Base-by-base conservation (phyloP, 2,329 filamentous ascomycete species). In the Aspergillus spinulosporus region DNA sequence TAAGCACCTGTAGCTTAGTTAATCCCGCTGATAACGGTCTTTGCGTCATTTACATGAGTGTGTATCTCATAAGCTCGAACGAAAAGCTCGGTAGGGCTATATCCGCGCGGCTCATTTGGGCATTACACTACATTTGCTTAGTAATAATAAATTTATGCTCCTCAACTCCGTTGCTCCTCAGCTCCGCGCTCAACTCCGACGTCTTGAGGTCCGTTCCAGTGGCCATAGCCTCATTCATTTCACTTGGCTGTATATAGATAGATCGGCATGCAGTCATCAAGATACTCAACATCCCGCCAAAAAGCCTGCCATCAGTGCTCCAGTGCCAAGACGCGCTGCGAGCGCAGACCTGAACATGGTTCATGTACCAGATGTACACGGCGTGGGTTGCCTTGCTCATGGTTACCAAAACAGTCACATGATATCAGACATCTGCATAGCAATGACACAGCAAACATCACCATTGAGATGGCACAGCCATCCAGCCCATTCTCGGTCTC, bases 221-320 rank as follows among this genome's bases (percentile, higher is more conserved):
- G 36, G n/a, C 36, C 36, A 39, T 12, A n/a, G 5, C 36, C 11
- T 4, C 11, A 12, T 39, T 9, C 26, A 31, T 3, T 46, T 26
- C 26, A 45, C 43, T n/a, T 39, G 11, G 2, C 5, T 12, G 15
- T 11, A 26, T 11, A 44, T 21, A 3, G 9, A 12, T 4, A 45
- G 28, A 26, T 12, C 2, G 4, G 12, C 8, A 48, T 34, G 45
- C 31, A 37, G 2, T 39, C 40, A 28, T 34, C 50, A 7, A 34
- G 49, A 45, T 52, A 52, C 49, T 52, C 49, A 11, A 45, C 49
- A 21, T 52, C 49, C 4, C 39, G 49, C 9, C 49, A 52, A 26
- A 52, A 52, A 15, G 39, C 49, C 28, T 52, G 49, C 32, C 49
- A 26, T 4, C 49, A 45, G n/a, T 52, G 49, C 14, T 32, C 49